Evolutionary conservation across 305 asterid genomes (phyloP).

Genomic region (Fraxinus velutina): DNA sequence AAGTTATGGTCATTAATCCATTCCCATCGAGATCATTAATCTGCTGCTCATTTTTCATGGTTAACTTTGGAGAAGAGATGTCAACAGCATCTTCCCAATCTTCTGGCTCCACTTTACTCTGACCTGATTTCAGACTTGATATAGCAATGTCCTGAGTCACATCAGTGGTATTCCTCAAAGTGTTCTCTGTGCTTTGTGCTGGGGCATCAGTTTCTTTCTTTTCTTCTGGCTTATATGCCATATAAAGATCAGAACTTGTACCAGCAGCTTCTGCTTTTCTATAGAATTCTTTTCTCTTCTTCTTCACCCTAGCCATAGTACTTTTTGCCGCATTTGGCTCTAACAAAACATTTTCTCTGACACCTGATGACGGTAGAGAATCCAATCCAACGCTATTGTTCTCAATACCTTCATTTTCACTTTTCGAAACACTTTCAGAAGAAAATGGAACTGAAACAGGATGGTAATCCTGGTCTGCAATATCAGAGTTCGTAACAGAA

Average conservation of each 20-base stretch:
- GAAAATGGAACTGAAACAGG: slow-evolving; percentile 23
- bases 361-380: slow-evolving; percentile 19
- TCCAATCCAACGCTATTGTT: slow-evolving; percentile 23
- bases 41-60: slow-evolving; percentile 37
- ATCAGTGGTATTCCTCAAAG: slow-evolving; percentile 33
- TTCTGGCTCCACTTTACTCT: slow-evolving; percentile 65
- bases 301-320: slow-evolving; percentile 34
- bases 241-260: slow-evolving; percentile 70
- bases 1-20: slow-evolving; percentile 36
- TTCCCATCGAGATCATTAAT: slow-evolving; percentile 35
- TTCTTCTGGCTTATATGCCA: slow-evolving; percentile 84
- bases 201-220: slow-evolving; percentile 47
- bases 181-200: slow-evolving; percentile 35
- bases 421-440: slow-evolving; percentile 33
- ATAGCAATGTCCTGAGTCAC: slow-evolving; percentile 35
- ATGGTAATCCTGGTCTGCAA: slow-evolving; percentile 24
- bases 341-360: slow-evolving; percentile 42
- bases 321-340: slow-evolving; percentile 49
- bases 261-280: slow-evolving; percentile 70
- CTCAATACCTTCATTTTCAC: slow-evolving; percentile 38
- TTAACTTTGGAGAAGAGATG: slow-evolving; percentile 52
- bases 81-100: slow-evolving; percentile 97
- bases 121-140: slow-evolving; percentile 36
- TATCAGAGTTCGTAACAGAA: slow-evolving; percentile 23
- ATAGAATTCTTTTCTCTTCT: slow-evolving; percentile 46